phyloP scores from a whole-genome alignment of 495 filamentous ascomycete genomes.

The Aspergillus sclerotioniger region DNA sequence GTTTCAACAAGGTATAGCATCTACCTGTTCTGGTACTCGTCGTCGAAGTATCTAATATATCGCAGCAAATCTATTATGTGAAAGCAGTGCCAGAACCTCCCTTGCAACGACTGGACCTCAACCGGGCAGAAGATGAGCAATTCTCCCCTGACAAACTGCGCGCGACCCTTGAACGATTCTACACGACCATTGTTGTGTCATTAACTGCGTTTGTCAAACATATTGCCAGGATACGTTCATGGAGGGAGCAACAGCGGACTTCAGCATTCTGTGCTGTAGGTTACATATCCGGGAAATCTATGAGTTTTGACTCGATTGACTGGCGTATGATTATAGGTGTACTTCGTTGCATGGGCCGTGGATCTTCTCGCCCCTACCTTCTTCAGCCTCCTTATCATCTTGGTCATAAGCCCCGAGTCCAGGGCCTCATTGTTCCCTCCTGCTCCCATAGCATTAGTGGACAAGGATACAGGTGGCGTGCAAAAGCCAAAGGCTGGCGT shows the following conservation, averaged over 20 bases:
- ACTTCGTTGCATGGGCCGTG: slow-evolving; percentile 71
- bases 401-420: slow-evolving; percentile 66
- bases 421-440: slow-evolving; percentile 71
- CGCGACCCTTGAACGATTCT: slow-evolving; percentile 74
- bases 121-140: slow-evolving; percentile 78
- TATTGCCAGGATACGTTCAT: slow-evolving; percentile 72
- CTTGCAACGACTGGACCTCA: slow-evolving; percentile 69
- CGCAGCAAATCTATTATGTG: slow-evolving; percentile 83
- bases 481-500: slow-evolving; percentile 69
- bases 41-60: not conserved
- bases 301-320: slow-evolving; percentile 3
- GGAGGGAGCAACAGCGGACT: slow-evolving; percentile 71
- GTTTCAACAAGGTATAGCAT: slow-evolving; percentile 69
- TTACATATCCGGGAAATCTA: not conserved
- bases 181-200: slow-evolving; percentile 74
- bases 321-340: slow-evolving; percentile 45
- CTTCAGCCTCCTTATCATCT: slow-evolving; percentile 53
- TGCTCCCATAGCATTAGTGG: slow-evolving; percentile 64
- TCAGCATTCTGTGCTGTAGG: slow-evolving; percentile 61
- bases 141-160: slow-evolving; percentile 85
- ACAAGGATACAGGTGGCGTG: slow-evolving; percentile 55
- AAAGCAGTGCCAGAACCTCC: slow-evolving; percentile 60
- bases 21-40: not conserved
- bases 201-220: slow-evolving; percentile 67
- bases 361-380: slow-evolving; percentile 70